Conservation (phyloP, 2,329 filamentous ascomycete genomes). For the Capronia americana region DNA sequence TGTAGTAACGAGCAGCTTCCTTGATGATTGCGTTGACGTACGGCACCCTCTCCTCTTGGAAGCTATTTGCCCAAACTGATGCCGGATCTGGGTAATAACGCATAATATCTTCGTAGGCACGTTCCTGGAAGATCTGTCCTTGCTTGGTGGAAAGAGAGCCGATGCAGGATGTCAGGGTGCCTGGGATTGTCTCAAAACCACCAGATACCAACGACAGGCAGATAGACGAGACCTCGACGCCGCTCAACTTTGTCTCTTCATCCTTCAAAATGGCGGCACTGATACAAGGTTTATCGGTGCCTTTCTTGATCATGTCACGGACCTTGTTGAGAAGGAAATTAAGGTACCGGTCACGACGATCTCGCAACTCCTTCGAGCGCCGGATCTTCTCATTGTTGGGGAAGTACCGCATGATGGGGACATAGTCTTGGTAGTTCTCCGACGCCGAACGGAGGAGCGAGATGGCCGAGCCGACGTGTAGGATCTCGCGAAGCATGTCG, state of each 20-base stretch:
- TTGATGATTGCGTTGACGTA: slow-evolving; percentile 77
- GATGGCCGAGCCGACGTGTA: slow-evolving; percentile 74
- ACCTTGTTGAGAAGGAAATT: slow-evolving; percentile 61
- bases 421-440: slow-evolving; percentile 81
- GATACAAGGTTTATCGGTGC: slow-evolving; percentile 69
- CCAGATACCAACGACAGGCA: slow-evolving; percentile 77
- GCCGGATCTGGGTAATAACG: slow-evolving; percentile 66
- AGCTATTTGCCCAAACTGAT: slow-evolving; percentile 71
- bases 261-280: slow-evolving; percentile 69
- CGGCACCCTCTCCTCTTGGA: slow-evolving; percentile 71
- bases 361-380: slow-evolving; percentile 64
- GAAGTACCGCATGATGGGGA: slow-evolving; percentile 69
- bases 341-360: slow-evolving; percentile 69
- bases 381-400: slow-evolving; percentile 61
- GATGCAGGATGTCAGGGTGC: slow-evolving; percentile 74
- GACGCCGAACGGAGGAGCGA: slow-evolving; percentile 76
- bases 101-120: slow-evolving; percentile 70
- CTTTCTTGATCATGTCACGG: slow-evolving; percentile 62
- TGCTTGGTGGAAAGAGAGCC: slow-evolving; percentile 68
- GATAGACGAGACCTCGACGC: slow-evolving; percentile 74
- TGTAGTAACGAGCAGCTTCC: slow-evolving; percentile 75
- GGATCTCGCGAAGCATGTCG: slow-evolving; percentile 72
- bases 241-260: slow-evolving; percentile 68
- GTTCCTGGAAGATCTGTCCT: slow-evolving; percentile 70
- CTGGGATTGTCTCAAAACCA: slow-evolving; percentile 77